Evolutionary conservation across 176 grass and related monocot genomes (phyloP).

Genomic region (Bromus sterilis): DNA sequence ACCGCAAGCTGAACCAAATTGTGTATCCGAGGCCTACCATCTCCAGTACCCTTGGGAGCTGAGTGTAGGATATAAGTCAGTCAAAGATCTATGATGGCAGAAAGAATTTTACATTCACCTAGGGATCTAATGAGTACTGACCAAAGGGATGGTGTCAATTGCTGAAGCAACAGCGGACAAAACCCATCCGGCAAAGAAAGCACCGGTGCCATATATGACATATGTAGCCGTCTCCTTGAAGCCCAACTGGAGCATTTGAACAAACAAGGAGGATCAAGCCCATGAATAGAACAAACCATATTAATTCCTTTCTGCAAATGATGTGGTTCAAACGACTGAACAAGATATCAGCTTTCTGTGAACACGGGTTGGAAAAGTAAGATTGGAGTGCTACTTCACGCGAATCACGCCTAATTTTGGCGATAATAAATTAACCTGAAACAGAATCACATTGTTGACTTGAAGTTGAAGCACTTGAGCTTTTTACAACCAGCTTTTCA

Average conservation of each 20-base stretch:
- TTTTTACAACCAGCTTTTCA: no score
- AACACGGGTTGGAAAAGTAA: not conserved
- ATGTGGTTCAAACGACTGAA: not conserved
- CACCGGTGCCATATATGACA: constrained; percentile 42
- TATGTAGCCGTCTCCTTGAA: constrained; percentile 33
- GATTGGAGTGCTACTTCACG: not conserved
- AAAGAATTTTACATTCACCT: not conserved
- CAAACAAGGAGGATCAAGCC: not conserved
- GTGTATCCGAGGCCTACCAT: constrained; percentile 49
- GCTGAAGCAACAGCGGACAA: constrained; percentile 43
- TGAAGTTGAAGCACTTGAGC: no score
- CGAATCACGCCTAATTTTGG: no score
- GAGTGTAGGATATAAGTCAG: not conserved
- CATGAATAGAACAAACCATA: not conserved
- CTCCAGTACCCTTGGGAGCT: constrained; percentile 67
- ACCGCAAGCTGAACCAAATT: constrained; percentile 43
- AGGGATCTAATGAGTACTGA: constrained; percentile 17
- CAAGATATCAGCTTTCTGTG: not conserved
- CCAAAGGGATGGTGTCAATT: constrained; percentile 63
- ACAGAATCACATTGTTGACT: no score
- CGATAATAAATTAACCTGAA: no score
- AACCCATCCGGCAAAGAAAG: constrained; percentile 50
- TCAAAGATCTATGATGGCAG: not conserved
- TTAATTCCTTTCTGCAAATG: not conserved
- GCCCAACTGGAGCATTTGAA: constrained; percentile 33